phyloP scores from a whole-genome alignment of 306 rosid species.

The Lotus japonicus region DNA sequence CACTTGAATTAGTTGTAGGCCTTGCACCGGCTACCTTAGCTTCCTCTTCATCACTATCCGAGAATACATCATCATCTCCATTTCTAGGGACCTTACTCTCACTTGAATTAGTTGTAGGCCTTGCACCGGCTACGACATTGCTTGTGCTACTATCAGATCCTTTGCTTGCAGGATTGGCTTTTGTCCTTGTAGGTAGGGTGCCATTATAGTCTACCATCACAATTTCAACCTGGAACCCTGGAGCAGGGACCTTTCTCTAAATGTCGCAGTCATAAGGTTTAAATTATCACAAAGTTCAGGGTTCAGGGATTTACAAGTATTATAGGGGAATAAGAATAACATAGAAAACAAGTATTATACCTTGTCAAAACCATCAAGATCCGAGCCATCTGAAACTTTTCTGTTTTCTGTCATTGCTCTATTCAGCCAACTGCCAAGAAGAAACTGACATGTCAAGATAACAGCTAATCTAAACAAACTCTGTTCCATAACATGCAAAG shows the following conservation, averaged over 20 bases:
- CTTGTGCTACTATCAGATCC: constrained; percentile 38
- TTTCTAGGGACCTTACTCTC: constrained; percentile 26
- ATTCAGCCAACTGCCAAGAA: constrained; percentile 75
- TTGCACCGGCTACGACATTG: constrained; percentile 11
- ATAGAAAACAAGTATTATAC: constrained; percentile 29
- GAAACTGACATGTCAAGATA: constrained; percentile 8
- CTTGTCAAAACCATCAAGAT: constrained; percentile 91
- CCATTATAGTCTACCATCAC: constrained; percentile 77
- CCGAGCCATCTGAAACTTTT: constrained; percentile 38
- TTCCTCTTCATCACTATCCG: constrained; percentile 87
- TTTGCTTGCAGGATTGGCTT: constrained; percentile 35
- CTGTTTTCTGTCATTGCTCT: constrained; percentile 74
- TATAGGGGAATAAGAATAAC: background rate
- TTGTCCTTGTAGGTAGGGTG: constrained; percentile 35
- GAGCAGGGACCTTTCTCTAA: constrained; percentile 85
- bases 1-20: too few species aligned
- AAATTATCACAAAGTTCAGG: constrained; percentile 7
- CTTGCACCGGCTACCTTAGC: too few species aligned
- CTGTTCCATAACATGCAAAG: background rate
- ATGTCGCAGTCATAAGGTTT: constrained; percentile 16
- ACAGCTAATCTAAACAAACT: background rate
- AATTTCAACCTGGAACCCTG: constrained; percentile 80
- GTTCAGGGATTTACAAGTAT: background rate
- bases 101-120: constrained; percentile 31
- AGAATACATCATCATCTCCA: constrained; percentile 77